Evolutionary conservation across 306 rosid species (phyloP), one percentile per base, ranked within the genome.

Genomic region (Psophocarpus tetragonolobus): DNA sequence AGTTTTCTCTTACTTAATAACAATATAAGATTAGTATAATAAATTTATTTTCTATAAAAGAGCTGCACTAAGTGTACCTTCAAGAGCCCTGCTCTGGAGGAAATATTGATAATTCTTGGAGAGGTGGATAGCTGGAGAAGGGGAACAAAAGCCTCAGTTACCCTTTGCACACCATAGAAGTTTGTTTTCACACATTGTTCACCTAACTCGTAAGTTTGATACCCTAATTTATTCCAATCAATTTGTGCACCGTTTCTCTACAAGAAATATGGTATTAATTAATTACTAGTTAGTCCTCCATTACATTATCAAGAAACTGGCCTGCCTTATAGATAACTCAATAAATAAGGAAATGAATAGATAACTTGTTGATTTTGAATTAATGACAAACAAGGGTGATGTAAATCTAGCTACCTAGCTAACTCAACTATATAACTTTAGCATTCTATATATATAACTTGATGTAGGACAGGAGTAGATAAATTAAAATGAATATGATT

Each of bases 61-160:
- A 35, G 36, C 3, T 54, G 48, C 6, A 9, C 15, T 30, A 71
- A 20, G 30, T 74, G 2, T 68, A 84, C 87, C 82, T 80, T 64
- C 23, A 84, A 64, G 33, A 70, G 44, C 61, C 87, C 87, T 26
- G 23, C 71, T 44, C 39, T 61, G 15, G 87, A 75, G 15, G 87
- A 80, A 70, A 84, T 69, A 67, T 80, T 84, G 54, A 84, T 69
- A 80, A 84, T 80, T 74, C 76, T 84, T 41, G 87, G 84, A 12
- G 76, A 70, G 71, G 35, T 71, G 35, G 87, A 84, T n/a, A 80
- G 62, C 12, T 62, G 60, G 48, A 84, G 87, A 42, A 84, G 81
- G 11, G 84, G 87, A 63, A 80, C n/a, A 70, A 84, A 73, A 24
- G 84, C 87, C 68, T 75, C 79, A 27, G 79, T 48, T 54, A 73